phyloP scores from a whole-genome alignment of 75 land plant genomes.

The Sequoiadendron giganteum region DNA sequence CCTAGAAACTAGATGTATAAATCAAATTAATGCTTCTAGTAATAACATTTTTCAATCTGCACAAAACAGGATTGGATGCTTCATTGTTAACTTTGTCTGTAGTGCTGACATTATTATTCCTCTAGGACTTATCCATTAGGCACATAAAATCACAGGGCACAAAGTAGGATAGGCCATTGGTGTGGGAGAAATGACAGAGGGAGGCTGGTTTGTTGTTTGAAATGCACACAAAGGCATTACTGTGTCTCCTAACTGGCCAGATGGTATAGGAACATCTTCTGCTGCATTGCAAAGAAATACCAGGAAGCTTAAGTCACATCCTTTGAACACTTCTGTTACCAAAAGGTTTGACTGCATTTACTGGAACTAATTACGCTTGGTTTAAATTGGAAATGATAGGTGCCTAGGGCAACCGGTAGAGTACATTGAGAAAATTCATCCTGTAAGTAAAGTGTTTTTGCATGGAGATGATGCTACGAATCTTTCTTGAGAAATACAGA shows the following conservation, averaged over 20 bases:
- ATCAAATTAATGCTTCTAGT: background rate
- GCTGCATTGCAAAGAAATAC: background rate
- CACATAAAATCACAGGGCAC: background rate
- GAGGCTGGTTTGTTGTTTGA: conserved; percentile 50
- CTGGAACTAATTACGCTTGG: background rate
- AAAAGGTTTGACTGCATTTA: background rate
- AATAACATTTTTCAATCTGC: background rate
- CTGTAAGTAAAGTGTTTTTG: conserved; percentile 66
- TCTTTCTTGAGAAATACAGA: background rate
- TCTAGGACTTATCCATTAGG: background rate
- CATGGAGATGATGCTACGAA: conserved; percentile 17
- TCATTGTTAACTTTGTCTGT: background rate
- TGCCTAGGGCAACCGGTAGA: conserved; percentile 34
- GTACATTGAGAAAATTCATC: conserved; percentile 39
- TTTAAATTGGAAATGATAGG: conserved; percentile 14
- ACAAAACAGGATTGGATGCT: background rate
- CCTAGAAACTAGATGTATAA: background rate
- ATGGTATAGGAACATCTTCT: conserved; percentile 41
- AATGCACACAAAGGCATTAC: conserved; percentile 61
- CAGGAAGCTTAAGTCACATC: background rate
- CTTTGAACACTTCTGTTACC: background rate
- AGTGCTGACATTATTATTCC: background rate
- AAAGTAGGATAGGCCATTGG: conserved; percentile 69
- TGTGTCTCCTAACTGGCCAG: conserved; percentile 51
- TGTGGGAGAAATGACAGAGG: conserved; percentile 91